Evolutionary conservation across 148 eudicot genomes (phyloP), one percentile per base, ranked within the genome.

Genomic region (Beta vulgaris): DNA sequence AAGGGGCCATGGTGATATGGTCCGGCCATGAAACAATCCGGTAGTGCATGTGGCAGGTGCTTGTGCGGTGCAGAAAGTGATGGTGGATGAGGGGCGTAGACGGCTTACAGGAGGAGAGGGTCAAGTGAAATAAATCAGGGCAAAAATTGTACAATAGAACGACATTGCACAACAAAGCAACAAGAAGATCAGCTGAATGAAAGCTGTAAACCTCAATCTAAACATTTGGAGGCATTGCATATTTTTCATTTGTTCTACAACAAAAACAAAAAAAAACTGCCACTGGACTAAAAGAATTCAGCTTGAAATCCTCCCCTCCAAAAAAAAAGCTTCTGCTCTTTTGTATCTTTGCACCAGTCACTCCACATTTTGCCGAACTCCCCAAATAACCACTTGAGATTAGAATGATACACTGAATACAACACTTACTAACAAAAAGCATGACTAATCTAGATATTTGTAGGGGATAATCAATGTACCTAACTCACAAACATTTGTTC

Each of bases 231-330:
- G 28, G 44, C 26, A 36, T 36, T 63, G 35, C 68, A 63, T 61
- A 32, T 5, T 19, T 6, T 63, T 35, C 23, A 1, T 6, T 44
- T 44, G 3, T 23, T 44, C 14, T 44, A 44, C 35, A 44, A 68
- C 57, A 68, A 69, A 69, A 69, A 44, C 35, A 44, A 68, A 37
- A 68, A 69, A 69, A 69, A 32, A 25, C 37, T 42, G 37, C 59
- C 32, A 29, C 31, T 15, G 29, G n/a, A 29, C n/a, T 3, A 29
- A 37, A 68, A 68, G 4, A 26, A 28, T 15, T 15, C 72, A 68
- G 55, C 57, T 25, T 2, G 16, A 7, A 31, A 1, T 10, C 70
- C 51, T n/a, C n/a, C 36, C 57, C 1, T 42, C 15, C 16, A 29
- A 15, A 15, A 12, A 43, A 40, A 23, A 25, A 6, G 36, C n/a